Percentiles rank a stretch among this genome's conserved stretches.
These are phyloP conservation scores for Cordyceps tenuipes DNA, from an alignment of 2,329 filamentous ascomycete genomes.

Conservation along the genomic window DNA sequence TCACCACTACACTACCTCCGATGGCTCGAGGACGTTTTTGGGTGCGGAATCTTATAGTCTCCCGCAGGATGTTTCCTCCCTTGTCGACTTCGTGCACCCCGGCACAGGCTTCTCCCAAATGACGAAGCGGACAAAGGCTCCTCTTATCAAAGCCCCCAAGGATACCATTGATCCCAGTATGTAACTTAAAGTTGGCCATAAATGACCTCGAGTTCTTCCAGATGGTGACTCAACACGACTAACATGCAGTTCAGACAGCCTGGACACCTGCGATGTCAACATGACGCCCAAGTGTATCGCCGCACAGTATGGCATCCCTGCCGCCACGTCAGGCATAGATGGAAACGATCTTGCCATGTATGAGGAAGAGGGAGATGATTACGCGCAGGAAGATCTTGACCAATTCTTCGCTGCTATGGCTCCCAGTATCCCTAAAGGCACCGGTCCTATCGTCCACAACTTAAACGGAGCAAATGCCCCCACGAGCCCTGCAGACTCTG, in stretches of 20 bases:
- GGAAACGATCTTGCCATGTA: constrained; percentile 34
- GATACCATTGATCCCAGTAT: too few relatives aligned
- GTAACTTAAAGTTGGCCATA: too few relatives aligned
- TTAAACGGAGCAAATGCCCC: constrained; percentile 22
- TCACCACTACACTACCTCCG: constrained; percentile 36
- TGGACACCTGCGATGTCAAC: constrained; percentile 35
- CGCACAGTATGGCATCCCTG: constrained; percentile 33
- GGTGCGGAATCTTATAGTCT: constrained; percentile 30
- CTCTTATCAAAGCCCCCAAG: background rate
- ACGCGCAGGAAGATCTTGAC: constrained; percentile 31
- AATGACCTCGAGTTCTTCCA: too few relatives aligned
- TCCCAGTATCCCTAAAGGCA: constrained; percentile 14
- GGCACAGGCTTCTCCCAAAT: constrained; percentile 13
- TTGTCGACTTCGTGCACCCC: constrained; percentile 32
- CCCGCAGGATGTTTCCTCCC: constrained; percentile 25
- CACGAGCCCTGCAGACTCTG: constrained; percentile 19
- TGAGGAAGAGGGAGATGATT: constrained; percentile 31
- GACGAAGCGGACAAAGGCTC: background rate
- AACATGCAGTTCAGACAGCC: background rate
- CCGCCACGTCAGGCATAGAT: constrained; percentile 9
- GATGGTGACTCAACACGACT: too few relatives aligned
- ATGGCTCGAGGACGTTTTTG: too few relatives aligned
- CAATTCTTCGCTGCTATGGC: constrained; percentile 25
- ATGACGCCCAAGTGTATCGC: constrained; percentile 48
- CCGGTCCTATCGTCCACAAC: constrained; percentile 10